Base-by-base conservation (phyloP, 352 stramenopile genomes). In the Phytophthora boehmeriae region DNA sequence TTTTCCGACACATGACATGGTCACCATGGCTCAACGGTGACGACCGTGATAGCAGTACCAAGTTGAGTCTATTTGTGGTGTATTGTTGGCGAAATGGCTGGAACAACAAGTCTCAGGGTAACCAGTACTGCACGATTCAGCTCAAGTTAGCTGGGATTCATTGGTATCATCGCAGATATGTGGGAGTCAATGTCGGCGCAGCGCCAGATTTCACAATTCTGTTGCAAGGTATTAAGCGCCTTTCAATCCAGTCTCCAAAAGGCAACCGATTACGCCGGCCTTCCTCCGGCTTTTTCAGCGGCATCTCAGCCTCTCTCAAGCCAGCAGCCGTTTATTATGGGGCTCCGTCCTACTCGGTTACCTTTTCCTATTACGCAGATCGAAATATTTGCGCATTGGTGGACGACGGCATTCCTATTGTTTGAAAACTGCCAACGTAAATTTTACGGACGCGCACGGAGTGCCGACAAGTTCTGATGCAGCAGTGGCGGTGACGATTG, bases 281-380 rank as follows among this genome's bases (percentile, higher is more conserved):
- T 59, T 58, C 35, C 32, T 65, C 8, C 47, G 48, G n/a, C 47
- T 59, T 3, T 32, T 65, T 11, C 17, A 54, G 8, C 36, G 10
- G 8, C 28, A 8, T 1, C 25, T 51, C n/a, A 28, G 49, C 6
- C 17, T 65, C 3, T 32, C 22, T 2, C 39, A 43, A 1, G 39
- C 57, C 13, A 16, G 32, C 0, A 28, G 41, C 8, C 41, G 57
- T 2, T 41, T 65, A 0, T 1, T 59, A 22, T 65, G 56, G 57
- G 57, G 45, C 22, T 42, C 47, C 38, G 13, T 44, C 16, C 16
- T 65, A 4, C 16, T 58, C 8, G 32, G 8, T 5, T 65, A 59
- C 47, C 58, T 65, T 28, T 63, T 63, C 28, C 19, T 63, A 8
- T 22, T 63, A 10, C 19, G 47, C 2, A n/a, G 36, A 2, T 63